Conservation (phyloP, 352 stramenopile species). For the Globisporangium canariense region DNA sequence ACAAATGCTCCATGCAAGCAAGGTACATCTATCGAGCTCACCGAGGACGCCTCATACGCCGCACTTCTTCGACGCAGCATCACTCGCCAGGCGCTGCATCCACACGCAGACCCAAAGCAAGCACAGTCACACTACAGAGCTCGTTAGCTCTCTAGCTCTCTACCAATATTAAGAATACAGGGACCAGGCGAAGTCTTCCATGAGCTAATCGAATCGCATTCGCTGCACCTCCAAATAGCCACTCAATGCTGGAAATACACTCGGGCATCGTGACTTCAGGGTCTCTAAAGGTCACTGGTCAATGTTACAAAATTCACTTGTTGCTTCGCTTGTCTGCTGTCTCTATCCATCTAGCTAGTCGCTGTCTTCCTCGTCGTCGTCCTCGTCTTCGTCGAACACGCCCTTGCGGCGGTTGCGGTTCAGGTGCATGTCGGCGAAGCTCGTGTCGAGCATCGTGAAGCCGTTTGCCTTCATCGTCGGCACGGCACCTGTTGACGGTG, state of each 20-base stretch:
- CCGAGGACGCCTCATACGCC: constrained; percentile 12
- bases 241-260: background rate
- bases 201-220: background rate
- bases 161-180: background rate
- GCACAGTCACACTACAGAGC: background rate
- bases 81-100: background rate
- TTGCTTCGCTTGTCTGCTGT: background rate
- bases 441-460: constrained; percentile 52
- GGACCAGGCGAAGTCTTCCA: no score
- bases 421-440: constrained; percentile 48
- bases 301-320: constrained; percentile 5
- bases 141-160: background rate
- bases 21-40: background rate
- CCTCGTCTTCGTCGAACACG: constrained; percentile 70
- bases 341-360: constrained; percentile 28
- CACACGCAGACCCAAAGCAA: background rate
- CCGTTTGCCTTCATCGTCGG: constrained; percentile 26
- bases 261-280: no score
- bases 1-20: background rate
- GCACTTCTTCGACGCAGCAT: constrained; percentile 17
- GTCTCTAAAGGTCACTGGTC: background rate
- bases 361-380: constrained; percentile 53
- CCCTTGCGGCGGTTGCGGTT: constrained; percentile 78
- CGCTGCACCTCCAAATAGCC: background rate
- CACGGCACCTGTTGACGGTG: background rate